Base-by-base conservation (phyloP, 1,139 yeast genomes). In the Debaryomyces robertsiae region DNA sequence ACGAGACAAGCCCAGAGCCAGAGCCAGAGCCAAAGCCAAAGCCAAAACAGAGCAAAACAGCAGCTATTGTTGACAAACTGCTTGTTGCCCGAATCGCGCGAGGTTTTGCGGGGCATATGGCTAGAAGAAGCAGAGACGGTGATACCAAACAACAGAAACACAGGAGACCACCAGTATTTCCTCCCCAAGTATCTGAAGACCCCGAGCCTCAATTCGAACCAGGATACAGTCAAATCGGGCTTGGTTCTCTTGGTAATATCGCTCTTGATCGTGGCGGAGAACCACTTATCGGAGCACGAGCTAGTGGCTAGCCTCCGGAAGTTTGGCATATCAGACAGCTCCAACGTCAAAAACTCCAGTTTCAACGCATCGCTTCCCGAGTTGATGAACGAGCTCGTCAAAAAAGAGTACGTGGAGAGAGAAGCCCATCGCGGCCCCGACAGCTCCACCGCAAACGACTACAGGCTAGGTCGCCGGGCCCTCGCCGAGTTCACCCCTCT, bases 401-500 rank as follows among this genome's bases (percentile, higher is more conserved):
- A 52, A 44, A 49, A 50, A 30, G 73, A 68, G n/a, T 72, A 71
- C 45, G 35, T 72, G 6, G 43, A 44, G 13, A 54, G 47, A 32
- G 60, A 55, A n/a, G 36, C 41, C 6, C 44, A 42, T 10, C 42
- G 46, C 18, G 53, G 52, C 2, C 43, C 54, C 13, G 59, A 53
- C 13, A 52, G 49, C 11, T 43, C 47, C 9, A 22, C 17, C 3
- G 16, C 19, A 10, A 46, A 48, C 6, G 61, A 57, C 33, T 70
- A 63, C 47, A 49, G 56, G 3, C 47, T 73, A 27, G 77, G 77
- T 0, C 51, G 58, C 32, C 49, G 73, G 27, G 58, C 70, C 3
- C 41, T 64, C 18, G 54, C 57, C 27, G 77, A 73, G 48, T 66
- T 69, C 40, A 49, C 55, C 3, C 69, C 75, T 0, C 44, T 49